Base-by-base conservation (phyloP, 2,329 filamentous ascomycete genomes). In the Chalara sp. region DNA sequence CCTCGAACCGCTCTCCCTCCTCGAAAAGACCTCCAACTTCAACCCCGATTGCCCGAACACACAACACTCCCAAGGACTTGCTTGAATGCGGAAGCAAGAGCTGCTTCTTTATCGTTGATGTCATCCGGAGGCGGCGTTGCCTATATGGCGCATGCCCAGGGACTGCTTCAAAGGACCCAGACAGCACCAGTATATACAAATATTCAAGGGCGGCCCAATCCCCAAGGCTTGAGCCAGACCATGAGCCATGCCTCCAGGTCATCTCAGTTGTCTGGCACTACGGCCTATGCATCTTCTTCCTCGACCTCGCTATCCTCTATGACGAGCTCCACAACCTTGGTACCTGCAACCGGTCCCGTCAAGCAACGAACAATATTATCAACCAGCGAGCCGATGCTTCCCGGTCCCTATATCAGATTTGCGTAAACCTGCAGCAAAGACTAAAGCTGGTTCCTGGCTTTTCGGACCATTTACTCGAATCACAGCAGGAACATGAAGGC, bases 311-410 rank as follows among this genome's bases (percentile, higher is more conserved):
- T 66, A n/a, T 62, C 63, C 30, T 61, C 62, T 30, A 61, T 63
- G 57, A 58, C 54, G 32, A 65, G 60, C 48, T 63, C 60, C 32
- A 53, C 58, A 45, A 67, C 66, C n/a, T 52, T 68, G 47, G 61
- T 65, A 46, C 52, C 67, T 44, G 69, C 70, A 12, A 60, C 67
- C 51, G 82, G 82, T 44, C 80, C 80, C 53, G 80, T 91, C 73
- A 89, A 62, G 87, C 90, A 54, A 89, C 87, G 53, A 80, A 87
- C 68, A 96, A 96, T 69, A 95, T 99, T 68, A 96, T 99, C 76
- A 99, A 99, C 72, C 88, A 92, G 70, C 87, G 89, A 67, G 93
- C 91, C 67, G 91, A 96, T 67, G 91, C 93, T 58, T 89, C 88
- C 50, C 80, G 86, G 53, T 96, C 91, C 8, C 81, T 99, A 29